A percentile compares a stretch with the other conserved stretches of the same genome.
phyloP scores from a whole-genome alignment of 108 stramenopile genomes.

The Cyclotella sp. region DNA sequence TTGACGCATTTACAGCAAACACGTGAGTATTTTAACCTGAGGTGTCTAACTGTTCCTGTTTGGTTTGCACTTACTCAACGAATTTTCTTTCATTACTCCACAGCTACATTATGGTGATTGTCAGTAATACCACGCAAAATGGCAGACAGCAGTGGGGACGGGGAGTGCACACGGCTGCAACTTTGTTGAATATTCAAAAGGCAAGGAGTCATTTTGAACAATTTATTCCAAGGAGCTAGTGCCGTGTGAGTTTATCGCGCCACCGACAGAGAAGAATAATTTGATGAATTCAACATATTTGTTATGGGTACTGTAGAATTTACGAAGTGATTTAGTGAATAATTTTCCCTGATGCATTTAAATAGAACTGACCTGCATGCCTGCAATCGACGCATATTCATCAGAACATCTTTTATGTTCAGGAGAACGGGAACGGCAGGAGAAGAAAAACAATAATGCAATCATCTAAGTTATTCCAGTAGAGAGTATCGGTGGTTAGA shows the following conservation, averaged over 20 bases:
- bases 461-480: no score
- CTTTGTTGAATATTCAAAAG: constrained; percentile 92
- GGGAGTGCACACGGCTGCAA: constrained; percentile 84
- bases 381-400: no score
- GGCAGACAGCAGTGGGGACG: constrained; percentile 35
- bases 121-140: constrained; percentile 67
- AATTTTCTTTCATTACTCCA: background rate
- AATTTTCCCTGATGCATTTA: background rate
- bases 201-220: constrained; percentile 93
- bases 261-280: no score
- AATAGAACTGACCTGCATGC: background rate
- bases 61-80: background rate
- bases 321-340: no score
- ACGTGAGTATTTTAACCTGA: constrained; percentile 46
- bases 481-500: no score
- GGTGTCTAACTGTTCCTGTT: background rate
- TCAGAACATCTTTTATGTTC: no score
- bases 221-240: constrained; percentile 81
- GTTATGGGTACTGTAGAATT: no score
- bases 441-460: no score
- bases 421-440: no score
- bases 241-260: no score
- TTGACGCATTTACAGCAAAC: constrained; percentile 96
- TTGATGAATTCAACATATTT: no score
- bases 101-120: constrained; percentile 97